Percentiles rank a stretch among this genome's conserved stretches.
Conservation (phyloP, 768 basidiomycete genomes). For the Boletus sensibilis region DNA sequence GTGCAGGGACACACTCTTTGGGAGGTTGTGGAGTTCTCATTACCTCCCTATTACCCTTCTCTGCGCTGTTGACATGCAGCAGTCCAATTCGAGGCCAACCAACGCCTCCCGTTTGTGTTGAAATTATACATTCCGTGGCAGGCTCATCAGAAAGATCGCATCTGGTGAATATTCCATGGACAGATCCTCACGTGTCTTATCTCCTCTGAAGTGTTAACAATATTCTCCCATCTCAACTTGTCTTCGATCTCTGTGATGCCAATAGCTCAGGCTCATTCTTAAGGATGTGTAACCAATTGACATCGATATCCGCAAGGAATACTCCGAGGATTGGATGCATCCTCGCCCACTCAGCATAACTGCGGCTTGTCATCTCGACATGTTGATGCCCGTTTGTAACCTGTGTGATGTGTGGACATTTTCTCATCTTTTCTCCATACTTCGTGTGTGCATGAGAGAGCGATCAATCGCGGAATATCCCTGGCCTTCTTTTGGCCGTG, state of each 20-base stretch:
- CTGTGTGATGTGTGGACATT: background rate
- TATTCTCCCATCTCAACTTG: background rate
- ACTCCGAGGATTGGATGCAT: background rate
- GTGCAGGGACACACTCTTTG: background rate
- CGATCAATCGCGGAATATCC: background rate
- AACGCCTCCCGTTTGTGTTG: background rate
- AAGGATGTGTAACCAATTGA: background rate
- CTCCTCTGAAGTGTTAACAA: background rate
- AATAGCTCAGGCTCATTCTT: background rate
- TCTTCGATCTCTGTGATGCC: background rate
- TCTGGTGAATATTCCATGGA: background rate
- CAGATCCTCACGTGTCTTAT: background rate
- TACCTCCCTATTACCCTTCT: background rate
- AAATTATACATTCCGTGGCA: background rate
- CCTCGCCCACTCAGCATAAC: background rate
- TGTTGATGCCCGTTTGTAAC: background rate
- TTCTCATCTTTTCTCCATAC: background rate
- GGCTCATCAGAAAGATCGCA: background rate
- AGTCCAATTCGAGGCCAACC: background rate
- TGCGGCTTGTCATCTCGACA: background rate
- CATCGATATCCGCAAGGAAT: background rate
- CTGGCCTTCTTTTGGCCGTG: background rate
- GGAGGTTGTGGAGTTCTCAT: background rate
- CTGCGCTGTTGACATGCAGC: background rate
- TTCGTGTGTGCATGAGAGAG: background rate